Evolutionary conservation across 2,329 filamentous ascomycete genomes (phyloP).

Genomic region (Aspergillus udagawae): DNA sequence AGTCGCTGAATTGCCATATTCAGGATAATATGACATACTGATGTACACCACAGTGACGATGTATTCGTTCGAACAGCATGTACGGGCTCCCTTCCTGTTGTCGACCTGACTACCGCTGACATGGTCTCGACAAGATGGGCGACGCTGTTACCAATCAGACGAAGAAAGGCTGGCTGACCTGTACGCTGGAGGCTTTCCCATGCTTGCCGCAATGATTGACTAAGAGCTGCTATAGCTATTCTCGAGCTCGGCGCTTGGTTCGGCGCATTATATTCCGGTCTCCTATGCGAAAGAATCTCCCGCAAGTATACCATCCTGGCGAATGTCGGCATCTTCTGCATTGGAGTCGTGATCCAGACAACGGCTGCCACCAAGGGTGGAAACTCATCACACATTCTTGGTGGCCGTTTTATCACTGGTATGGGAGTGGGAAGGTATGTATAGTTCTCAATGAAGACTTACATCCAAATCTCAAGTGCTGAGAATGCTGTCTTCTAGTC

Average conservation of each 20-base stretch:
- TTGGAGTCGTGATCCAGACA: slow-evolving; percentile 67
- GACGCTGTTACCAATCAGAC: slow-evolving; percentile 17
- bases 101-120: neutral
- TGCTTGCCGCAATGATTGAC: neutral
- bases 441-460: neutral
- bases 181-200: neutral
- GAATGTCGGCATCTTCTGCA: slow-evolving; percentile 61
- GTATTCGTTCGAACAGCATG: slow-evolving; percentile 7
- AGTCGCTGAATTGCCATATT: slow-evolving; percentile 2
- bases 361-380: slow-evolving; percentile 45
- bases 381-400: slow-evolving; percentile 60
- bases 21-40: neutral
- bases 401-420: slow-evolving; percentile 63
- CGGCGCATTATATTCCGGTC: slow-evolving; percentile 66
- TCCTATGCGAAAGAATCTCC: slow-evolving; percentile 65
- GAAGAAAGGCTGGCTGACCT: slow-evolving; percentile 26
- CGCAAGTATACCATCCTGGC: slow-evolving; percentile 68
- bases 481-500: neutral
- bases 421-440: slow-evolving; percentile 50
- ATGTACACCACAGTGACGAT: slow-evolving; percentile 9
- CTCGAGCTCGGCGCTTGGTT: slow-evolving; percentile 74
- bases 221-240: slow-evolving; percentile 49
- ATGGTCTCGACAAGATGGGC: slow-evolving; percentile 16
- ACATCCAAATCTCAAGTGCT: neutral
- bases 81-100: neutral